These are phyloP conservation scores for Colletotrichum sansevieriae DNA, from an alignment of 2,329 filamentous ascomycete species.

Conservation along the genomic window DNA sequence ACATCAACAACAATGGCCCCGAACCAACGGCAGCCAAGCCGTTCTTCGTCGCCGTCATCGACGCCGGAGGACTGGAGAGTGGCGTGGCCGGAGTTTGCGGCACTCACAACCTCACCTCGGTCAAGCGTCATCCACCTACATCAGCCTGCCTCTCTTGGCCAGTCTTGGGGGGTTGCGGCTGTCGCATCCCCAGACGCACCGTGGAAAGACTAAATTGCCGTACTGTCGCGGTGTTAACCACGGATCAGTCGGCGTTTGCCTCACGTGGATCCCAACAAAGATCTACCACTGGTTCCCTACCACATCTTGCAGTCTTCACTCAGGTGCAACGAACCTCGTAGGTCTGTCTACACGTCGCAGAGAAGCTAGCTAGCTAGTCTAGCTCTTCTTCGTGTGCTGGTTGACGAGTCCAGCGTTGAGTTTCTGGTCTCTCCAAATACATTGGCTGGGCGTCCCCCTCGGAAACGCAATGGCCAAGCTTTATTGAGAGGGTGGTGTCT, in stretches of 20 bases:
- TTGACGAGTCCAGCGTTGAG: too few relatives aligned
- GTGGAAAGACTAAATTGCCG: conserved; percentile 29
- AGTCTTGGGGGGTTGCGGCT: background rate
- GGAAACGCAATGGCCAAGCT: conserved; percentile 26
- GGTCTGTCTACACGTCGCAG: too few relatives aligned
- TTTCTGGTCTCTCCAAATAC: too few relatives aligned
- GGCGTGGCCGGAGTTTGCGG: conserved; percentile 33
- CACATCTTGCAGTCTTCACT: background rate
- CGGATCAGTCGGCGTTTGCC: conserved; percentile 27
- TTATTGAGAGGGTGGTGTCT: conserved; percentile 11
- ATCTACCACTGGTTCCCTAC: background rate
- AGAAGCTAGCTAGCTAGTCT: too few relatives aligned
- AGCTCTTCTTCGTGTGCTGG: too few relatives aligned
- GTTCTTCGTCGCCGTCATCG: conserved; percentile 34
- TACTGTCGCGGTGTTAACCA: conserved; percentile 33
- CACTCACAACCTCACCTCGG: conserved; percentile 27
- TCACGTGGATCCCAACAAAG: background rate
- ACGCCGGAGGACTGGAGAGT: conserved; percentile 26
- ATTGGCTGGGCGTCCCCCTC: too few relatives aligned
- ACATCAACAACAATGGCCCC: background rate
- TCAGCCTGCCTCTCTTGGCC: conserved; percentile 19
- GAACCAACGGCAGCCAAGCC: conserved; percentile 19
- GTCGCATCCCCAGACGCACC: conserved; percentile 29
- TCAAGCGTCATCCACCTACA: conserved; percentile 33
- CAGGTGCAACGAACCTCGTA: background rate